These are phyloP conservation scores for Besnoitia besnoiti DNA, from an alignment of 169 alveolate genomes.

Conservation along the genomic window DNA sequence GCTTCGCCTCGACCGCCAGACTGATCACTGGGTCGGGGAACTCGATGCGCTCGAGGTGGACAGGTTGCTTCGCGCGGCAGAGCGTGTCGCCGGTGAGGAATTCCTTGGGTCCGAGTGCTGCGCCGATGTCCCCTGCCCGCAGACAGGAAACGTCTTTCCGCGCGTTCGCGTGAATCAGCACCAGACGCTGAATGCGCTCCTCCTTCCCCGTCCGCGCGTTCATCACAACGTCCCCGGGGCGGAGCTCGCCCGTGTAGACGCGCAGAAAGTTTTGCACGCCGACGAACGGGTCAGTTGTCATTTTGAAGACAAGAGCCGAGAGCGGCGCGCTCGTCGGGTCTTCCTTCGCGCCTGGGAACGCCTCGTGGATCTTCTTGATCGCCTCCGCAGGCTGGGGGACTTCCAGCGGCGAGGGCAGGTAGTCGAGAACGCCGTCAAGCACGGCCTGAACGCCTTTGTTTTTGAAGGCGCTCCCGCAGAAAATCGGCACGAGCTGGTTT, in stretches of 20 bases:
- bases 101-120: conserved; percentile 82
- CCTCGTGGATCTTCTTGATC: background rate
- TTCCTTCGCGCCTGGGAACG: background rate
- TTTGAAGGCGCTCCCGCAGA: conserved; percentile 92
- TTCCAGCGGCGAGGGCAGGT: conserved; percentile 91
- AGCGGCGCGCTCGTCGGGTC: conserved; percentile 62
- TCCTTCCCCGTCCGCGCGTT: conserved; percentile 81
- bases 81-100: conserved; percentile 88
- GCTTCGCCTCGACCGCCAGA: conserved; percentile 75
- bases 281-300: conserved; percentile 78
- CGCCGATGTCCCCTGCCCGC: conserved; percentile 83
- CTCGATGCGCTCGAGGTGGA: conserved; percentile 82
- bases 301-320: conserved; percentile 75
- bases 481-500: conserved; percentile 80
- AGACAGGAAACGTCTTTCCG: conserved; percentile 80
- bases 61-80: conserved; percentile 73
- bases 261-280: conserved; percentile 71
- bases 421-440: conserved; percentile 91
- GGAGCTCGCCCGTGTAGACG: conserved; percentile 80
- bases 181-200: conserved; percentile 84
- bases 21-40: conserved; percentile 86
- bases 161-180: conserved; percentile 85
- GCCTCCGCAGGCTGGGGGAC: conserved; percentile 28
- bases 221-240: conserved; percentile 73
- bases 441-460: conserved; percentile 93